Evolutionary conservation across 257 asterid genomes (phyloP).

Genomic region (Lycium barbarum): DNA sequence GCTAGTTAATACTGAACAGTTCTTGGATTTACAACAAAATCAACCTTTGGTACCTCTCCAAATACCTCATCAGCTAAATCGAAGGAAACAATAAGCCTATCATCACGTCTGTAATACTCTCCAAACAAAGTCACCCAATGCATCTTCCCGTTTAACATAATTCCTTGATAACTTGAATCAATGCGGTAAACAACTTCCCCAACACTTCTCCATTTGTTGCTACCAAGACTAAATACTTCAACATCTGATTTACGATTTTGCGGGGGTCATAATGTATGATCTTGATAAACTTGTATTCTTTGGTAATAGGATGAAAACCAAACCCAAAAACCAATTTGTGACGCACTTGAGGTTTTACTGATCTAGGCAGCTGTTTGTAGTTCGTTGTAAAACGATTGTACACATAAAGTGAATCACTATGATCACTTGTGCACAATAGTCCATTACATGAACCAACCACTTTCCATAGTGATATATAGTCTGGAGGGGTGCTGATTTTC

Average conservation of each 20-base stretch:
- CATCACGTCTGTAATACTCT: not conserved
- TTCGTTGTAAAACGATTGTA: conserved; percentile 57
- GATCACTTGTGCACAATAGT: conserved; percentile 39
- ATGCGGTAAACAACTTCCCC: conserved; percentile 25
- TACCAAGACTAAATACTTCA: conserved; percentile 23
- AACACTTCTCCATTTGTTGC: conserved; percentile 14
- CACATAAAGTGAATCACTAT: conserved; percentile 33
- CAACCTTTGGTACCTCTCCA: no score
- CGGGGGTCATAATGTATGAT: conserved; percentile 1
- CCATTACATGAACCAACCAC: conserved; percentile 55
- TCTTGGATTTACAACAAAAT: no score
- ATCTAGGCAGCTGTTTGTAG: conserved; percentile 41
- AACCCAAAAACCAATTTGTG: conserved; percentile 43
- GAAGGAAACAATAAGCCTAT: conserved; percentile 30
- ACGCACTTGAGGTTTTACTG: conserved; percentile 11
- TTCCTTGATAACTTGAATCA: not conserved
- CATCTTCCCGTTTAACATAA: conserved; percentile 23
- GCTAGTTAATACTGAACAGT: no score
- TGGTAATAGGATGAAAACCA: conserved; percentile 41
- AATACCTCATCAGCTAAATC: conserved; percentile 27
- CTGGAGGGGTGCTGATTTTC: conserved; percentile 36
- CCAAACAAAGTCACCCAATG: conserved; percentile 46
- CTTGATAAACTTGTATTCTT: conserved; percentile 50
- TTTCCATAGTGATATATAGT: conserved; percentile 44
- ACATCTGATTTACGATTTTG: conserved; percentile 38